Conservation (phyloP, 2,329 filamentous ascomycete genomes). For the Albifimbria verrucaria region DNA sequence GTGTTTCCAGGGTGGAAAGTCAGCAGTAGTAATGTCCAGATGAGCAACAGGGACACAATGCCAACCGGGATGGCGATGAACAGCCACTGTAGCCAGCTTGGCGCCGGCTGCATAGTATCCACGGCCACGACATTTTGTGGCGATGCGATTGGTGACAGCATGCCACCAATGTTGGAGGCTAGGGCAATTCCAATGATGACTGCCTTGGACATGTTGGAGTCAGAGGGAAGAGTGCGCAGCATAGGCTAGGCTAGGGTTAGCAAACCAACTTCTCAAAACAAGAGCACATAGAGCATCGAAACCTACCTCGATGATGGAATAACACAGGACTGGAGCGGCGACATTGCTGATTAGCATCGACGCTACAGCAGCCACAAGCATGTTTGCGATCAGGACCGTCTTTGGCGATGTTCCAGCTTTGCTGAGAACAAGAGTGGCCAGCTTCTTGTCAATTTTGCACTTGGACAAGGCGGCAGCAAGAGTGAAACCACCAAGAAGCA, state of each 20-base stretch:
- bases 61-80: constrained; percentile 93
- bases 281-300: not conserved
- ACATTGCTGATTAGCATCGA: constrained; percentile 99
- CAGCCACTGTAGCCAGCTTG: constrained; percentile 96
- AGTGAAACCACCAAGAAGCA: constrained; percentile 92
- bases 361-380: constrained; percentile 96
- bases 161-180: constrained; percentile 92
- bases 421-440: constrained; percentile 93
- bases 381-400: constrained; percentile 91
- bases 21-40: constrained; percentile 82
- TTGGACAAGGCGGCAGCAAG: constrained; percentile 94
- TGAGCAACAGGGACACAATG: constrained; percentile 79
- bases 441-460: constrained; percentile 95
- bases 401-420: constrained; percentile 90
- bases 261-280: not conserved
- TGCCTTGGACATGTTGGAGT: constrained; percentile 91
- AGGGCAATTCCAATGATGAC: constrained; percentile 93
- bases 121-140: constrained; percentile 97
- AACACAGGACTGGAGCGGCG: constrained; percentile 92
- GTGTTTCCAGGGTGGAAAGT: constrained; percentile 84
- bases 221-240: constrained; percentile 84
- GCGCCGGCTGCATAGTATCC: constrained; percentile 88
- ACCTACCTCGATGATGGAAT: constrained; percentile 87
- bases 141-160: constrained; percentile 93
- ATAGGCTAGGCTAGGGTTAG: constrained; percentile 62